Conservation (phyloP, 208 protist species). For the Trypanosomatidae sp. region DNA sequence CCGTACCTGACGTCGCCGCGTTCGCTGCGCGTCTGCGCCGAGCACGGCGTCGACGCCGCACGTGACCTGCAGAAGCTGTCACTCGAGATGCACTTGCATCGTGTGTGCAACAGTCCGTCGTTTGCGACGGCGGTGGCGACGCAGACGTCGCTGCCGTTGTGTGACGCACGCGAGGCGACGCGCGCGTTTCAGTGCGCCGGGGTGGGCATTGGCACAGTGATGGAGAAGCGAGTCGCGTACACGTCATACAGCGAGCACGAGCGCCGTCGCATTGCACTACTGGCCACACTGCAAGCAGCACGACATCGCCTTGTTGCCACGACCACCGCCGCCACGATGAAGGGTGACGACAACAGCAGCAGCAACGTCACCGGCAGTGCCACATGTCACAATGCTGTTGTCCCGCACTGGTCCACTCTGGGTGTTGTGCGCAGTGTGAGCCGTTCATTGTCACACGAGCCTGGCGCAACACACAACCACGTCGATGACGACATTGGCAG, state of each 20-base stretch:
- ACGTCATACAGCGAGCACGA: slow-evolving; percentile 23
- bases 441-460: too few relatives aligned
- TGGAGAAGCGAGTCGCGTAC: slow-evolving; percentile 50
- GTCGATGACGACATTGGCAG: neutral
- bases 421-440: neutral
- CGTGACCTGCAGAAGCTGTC: slow-evolving; percentile 24
- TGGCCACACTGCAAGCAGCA: slow-evolving; percentile 15
- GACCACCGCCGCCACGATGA: neutral
- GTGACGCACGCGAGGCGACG: slow-evolving; percentile 1
- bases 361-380: too few relatives aligned
- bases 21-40: slow-evolving; percentile 26
- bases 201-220: slow-evolving; percentile 31
- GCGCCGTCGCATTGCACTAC: slow-evolving; percentile 9
- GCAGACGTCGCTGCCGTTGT: slow-evolving; percentile 5
- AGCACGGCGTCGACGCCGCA: slow-evolving; percentile 9
- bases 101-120: slow-evolving; percentile 11
- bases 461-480: too few relatives aligned
- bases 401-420: too few relatives aligned
- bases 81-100: slow-evolving; percentile 30
- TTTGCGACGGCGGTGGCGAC: slow-evolving; percentile 3
- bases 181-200: slow-evolving; percentile 25
- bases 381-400: too few relatives aligned
- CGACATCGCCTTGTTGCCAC: slow-evolving; percentile 16
- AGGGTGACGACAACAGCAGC: neutral
- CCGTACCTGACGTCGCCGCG: slow-evolving; percentile 48